phyloP scores from a whole-genome alignment of 2,329 filamentous ascomycete genomes.

The Huntiella savannae region DNA sequence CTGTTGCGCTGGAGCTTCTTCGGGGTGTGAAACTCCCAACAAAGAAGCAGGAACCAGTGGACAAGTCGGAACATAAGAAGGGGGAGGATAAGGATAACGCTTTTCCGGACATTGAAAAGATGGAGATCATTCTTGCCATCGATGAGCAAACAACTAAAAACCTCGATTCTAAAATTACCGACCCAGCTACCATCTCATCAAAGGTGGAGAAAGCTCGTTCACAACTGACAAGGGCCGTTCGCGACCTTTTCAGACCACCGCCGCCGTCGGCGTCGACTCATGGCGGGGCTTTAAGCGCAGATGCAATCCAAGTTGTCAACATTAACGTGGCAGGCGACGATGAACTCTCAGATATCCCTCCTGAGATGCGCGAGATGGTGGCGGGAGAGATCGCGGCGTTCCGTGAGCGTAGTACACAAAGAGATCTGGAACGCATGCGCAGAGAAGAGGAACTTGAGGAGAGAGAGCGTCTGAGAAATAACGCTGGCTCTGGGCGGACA shows the following conservation, averaged over 20 bases:
- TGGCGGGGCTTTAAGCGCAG: conserved; percentile 43
- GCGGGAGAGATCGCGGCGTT: conserved; percentile 89
- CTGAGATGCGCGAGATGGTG: conserved; percentile 89
- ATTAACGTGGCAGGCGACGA: conserved; percentile 79
- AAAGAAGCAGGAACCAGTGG: conserved; percentile 40
- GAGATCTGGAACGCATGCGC: conserved; percentile 72
- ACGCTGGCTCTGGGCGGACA: conserved; percentile 14
- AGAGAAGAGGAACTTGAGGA: conserved; percentile 87
- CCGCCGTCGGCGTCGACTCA: conserved; percentile 21
- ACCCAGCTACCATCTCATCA: conserved; percentile 26
- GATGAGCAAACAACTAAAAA: conserved; percentile 73
- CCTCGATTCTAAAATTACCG: conserved; percentile 47
- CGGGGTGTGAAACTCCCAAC: conserved; percentile 64
- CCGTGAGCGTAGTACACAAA: conserved; percentile 70
- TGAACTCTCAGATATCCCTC: conserved; percentile 84
- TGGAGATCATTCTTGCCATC: conserved; percentile 51
- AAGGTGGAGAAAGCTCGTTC: conserved; percentile 50
- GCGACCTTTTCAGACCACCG: conserved; percentile 52
- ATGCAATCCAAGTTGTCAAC: conserved; percentile 67
- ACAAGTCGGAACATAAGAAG: conserved; percentile 41
- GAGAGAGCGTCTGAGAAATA: conserved; percentile 57
- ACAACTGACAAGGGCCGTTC: conserved; percentile 47
- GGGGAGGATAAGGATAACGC: conserved; percentile 19
- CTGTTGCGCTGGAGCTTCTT: conserved; percentile 68
- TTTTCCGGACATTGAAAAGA: conserved; percentile 45